Evolutionary conservation across 345 rosid genomes (phyloP).

Genomic region (Nasturtium officinale): DNA sequence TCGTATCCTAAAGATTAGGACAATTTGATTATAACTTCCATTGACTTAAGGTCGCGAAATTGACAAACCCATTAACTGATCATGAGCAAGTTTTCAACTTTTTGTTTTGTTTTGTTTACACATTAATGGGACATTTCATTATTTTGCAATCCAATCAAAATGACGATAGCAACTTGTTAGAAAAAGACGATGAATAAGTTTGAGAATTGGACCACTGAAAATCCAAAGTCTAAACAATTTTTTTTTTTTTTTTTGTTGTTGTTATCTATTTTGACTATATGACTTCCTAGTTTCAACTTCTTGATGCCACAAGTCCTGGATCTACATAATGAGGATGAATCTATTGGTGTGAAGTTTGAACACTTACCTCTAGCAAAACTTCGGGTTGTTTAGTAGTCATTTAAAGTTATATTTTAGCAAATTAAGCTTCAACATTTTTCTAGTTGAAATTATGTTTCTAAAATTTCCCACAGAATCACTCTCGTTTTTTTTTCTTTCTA

Average conservation of each 20-base stretch:
- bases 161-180: conserved; percentile 31
- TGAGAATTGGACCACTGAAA: conserved; percentile 30
- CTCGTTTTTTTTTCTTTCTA: background rate
- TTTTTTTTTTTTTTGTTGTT: too few species aligned
- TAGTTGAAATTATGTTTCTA: background rate
- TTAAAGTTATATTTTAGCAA: background rate
- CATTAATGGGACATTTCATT: background rate
- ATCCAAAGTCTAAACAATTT: conserved; percentile 12
- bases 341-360: background rate
- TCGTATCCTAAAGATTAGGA: background rate
- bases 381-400: background rate
- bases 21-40: conserved; percentile 12
- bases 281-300: conserved; percentile 10
- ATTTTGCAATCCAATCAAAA: background rate
- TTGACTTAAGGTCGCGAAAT: background rate
- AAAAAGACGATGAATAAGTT: conserved; percentile 34
- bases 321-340: background rate
- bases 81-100: conserved; percentile 5
- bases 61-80: conserved; percentile 24
- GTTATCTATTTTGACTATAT: conserved; percentile 8
- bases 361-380: background rate
- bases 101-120: background rate
- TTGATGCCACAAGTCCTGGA: conserved; percentile 8
- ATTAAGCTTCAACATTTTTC: background rate
- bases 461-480: background rate